phyloP scores from a whole-genome alignment of 2,329 filamentous ascomycete genomes.

The Esteya vermicola region DNA sequence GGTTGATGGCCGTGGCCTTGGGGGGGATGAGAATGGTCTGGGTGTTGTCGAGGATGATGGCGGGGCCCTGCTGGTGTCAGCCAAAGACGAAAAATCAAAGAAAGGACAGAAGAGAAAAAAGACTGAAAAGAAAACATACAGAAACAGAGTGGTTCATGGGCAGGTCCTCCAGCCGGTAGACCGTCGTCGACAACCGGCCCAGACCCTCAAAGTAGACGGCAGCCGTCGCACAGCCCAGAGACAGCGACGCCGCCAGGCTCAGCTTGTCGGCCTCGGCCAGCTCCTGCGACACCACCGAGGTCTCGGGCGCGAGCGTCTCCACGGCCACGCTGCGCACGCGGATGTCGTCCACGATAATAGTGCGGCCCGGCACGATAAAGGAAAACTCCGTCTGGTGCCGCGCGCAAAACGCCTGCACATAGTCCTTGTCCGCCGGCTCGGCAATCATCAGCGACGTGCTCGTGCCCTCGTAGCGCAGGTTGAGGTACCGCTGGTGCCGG shows the following conservation, averaged over 20 bases:
- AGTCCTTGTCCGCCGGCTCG: conserved; percentile 31
- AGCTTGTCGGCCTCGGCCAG: not conserved
- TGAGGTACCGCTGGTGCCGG: conserved; percentile 79
- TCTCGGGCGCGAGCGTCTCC: too few relatives aligned
- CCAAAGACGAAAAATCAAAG: too few relatives aligned
- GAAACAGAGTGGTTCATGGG: not conserved
- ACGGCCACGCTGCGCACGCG: conserved; percentile 50
- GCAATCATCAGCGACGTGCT: conserved; percentile 71
- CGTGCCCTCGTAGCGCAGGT: conserved; percentile 81
- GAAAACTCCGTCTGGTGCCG: conserved; percentile 61
- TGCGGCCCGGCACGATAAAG: conserved; percentile 49
- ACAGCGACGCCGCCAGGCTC: not conserved
- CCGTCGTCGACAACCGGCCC: not conserved
- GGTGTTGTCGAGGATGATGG: conserved; percentile 51
- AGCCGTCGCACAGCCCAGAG: too few relatives aligned
- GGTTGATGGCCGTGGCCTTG: conserved; percentile 44
- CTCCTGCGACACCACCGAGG: not conserved
- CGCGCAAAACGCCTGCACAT: conserved; percentile 43
- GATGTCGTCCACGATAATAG: conserved; percentile 60
- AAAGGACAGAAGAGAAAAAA: too few relatives aligned
- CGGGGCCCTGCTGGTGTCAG: too few relatives aligned
- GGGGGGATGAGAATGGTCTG: conserved; percentile 61
- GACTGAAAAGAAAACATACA: too few relatives aligned
- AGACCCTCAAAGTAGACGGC: not conserved
- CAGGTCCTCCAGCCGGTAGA: not conserved